phyloP scores from a whole-genome alignment of 768 basidiomycete species.

The Termitomyces eurrhizus region DNA sequence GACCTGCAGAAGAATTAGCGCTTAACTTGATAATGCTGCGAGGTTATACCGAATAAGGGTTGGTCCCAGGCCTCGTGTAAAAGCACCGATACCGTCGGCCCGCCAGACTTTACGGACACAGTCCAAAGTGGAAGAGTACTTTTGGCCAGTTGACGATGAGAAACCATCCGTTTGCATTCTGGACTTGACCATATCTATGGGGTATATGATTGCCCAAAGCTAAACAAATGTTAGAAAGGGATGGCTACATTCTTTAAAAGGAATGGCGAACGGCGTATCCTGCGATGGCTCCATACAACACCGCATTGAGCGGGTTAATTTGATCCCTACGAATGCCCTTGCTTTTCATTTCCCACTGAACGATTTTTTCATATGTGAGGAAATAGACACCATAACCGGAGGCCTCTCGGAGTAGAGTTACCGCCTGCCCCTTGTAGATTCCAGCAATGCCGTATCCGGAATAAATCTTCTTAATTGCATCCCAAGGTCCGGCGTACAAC shows the following conservation, averaged over 20 bases:
- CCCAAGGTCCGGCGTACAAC: constrained; percentile 77
- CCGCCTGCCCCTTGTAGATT: constrained; percentile 89
- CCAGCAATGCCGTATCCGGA: constrained; percentile 72
- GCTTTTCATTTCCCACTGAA: constrained; percentile 78
- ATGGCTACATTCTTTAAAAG: neutral
- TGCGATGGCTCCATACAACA: constrained; percentile 87
- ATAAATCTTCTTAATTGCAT: constrained; percentile 86
- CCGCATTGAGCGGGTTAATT: constrained; percentile 70
- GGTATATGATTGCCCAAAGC: constrained; percentile 93
- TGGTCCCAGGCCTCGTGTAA: constrained; percentile 87
- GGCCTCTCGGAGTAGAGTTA: constrained; percentile 83
- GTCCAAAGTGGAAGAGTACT: constrained; percentile 79
- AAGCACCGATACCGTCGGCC: constrained; percentile 80
- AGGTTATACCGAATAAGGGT: constrained; percentile 78
- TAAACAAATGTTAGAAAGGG: constrained; percentile 25
- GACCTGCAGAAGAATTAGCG: constrained; percentile 45
- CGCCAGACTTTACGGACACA: constrained; percentile 82
- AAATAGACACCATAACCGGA: constrained; percentile 88
- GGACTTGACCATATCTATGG: constrained; percentile 95
- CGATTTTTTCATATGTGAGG: constrained; percentile 86
- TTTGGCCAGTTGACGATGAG: constrained; percentile 65
- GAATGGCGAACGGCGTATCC: constrained; percentile 75
- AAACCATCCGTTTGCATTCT: constrained; percentile 96
- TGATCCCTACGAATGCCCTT: constrained; percentile 73
- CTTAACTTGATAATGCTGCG: neutral